Percentiles rank a stretch among this genome's conserved stretches.
Evolutionary conservation across 306 rosid species (phyloP).

Genomic region (Castanospermum australe): DNA sequence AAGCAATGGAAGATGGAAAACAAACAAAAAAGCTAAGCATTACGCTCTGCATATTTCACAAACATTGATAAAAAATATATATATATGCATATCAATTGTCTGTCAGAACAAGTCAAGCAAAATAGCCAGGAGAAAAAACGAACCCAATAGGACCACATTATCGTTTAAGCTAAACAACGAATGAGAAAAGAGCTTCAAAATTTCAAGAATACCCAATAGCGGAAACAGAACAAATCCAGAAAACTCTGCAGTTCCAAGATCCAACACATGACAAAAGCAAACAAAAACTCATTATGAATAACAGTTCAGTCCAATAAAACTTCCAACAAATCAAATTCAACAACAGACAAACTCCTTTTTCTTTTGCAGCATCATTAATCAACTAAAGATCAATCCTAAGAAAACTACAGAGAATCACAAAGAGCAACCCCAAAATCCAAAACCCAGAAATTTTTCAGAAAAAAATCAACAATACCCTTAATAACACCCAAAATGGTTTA

Average conservation of each 20-base stretch:
- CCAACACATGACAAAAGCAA: conserved; percentile 31
- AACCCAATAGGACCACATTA: conserved; percentile 27
- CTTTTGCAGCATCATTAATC: background rate
- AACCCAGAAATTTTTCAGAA: background rate
- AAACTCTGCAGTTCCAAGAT: conserved; percentile 37
- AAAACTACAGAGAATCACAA: background rate
- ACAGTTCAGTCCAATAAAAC: background rate
- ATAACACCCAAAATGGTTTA: background rate
- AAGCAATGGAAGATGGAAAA: conserved; percentile 11
- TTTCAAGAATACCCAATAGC: background rate
- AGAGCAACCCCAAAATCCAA: background rate
- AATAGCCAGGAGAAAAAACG: background rate
- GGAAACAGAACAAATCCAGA: conserved; percentile 6
- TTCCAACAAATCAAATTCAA: background rate
- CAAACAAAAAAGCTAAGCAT: background rate
- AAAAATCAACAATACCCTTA: background rate
- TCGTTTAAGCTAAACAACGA: background rate
- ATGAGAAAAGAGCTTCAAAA: background rate
- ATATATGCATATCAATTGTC: conserved; percentile 22
- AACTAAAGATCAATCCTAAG: background rate
- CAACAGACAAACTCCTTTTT: background rate
- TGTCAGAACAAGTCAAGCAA: conserved; percentile 32
- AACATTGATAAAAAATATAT: conserved; percentile 15
- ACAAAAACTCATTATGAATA: conserved; percentile 9
- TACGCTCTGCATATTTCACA: conserved; percentile 12